A percentile compares a stretch with the other conserved stretches of the same genome.
phyloP scores from a whole-genome alignment of 495 filamentous ascomycete genomes.

The Daldinia childiae region DNA sequence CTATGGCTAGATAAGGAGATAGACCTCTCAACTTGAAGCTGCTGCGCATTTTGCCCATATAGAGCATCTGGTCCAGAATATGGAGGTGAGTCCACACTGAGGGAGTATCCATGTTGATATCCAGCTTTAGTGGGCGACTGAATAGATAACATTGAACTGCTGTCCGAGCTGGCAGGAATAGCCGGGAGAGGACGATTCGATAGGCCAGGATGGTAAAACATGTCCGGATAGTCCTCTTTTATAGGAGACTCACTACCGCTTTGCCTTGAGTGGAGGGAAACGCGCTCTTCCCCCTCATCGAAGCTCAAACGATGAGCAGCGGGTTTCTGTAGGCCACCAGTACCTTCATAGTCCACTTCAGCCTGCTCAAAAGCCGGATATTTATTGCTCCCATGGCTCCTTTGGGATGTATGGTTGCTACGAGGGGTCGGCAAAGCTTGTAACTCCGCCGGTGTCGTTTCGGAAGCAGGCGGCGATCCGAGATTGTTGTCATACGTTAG shows the following conservation, averaged over 20 bases:
- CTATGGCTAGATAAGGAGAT: conserved; percentile 84
- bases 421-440: conserved; percentile 47
- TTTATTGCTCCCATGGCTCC: conserved; percentile 50
- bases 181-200: conserved; percentile 78
- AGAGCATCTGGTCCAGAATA: conserved; percentile 49
- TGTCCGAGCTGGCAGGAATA: conserved; percentile 68
- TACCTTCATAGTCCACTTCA: conserved; percentile 77
- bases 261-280: conserved; percentile 58
- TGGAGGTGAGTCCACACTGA: conserved; percentile 52
- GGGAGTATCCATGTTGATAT: conserved; percentile 53
- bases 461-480: conserved; percentile 50
- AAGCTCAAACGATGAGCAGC: conserved; percentile 79
- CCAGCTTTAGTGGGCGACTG: conserved; percentile 47
- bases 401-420: conserved; percentile 48
- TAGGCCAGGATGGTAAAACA: conserved; percentile 93
- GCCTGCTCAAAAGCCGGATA: conserved; percentile 53
- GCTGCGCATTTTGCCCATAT: conserved; percentile 48
- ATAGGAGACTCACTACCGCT: conserved; percentile 65
- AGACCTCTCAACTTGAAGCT: conserved; percentile 78
- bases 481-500: conserved; percentile 76
- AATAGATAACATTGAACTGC: conserved; percentile 50
- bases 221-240: conserved; percentile 79
- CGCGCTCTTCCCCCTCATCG: conserved; percentile 90
- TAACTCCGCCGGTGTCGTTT: conserved; percentile 40
- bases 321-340: conserved; percentile 83